Conservation (phyloP, 495 filamentous ascomycete species). For the Penicillium egyptiacum region DNA sequence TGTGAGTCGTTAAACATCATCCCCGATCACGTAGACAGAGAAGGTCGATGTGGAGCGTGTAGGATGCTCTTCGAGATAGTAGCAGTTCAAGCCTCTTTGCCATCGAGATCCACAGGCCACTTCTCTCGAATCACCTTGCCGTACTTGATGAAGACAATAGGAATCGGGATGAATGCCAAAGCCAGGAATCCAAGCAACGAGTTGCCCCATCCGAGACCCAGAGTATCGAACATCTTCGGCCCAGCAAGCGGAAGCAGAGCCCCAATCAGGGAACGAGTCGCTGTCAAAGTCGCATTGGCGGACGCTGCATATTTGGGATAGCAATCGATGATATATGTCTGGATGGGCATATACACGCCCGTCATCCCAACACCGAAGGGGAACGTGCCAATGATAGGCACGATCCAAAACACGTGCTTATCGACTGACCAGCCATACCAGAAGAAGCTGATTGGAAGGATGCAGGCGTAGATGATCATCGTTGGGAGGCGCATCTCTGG, state of each 20-base stretch:
- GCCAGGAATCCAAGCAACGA: constrained; percentile 59
- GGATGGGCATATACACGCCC: constrained; percentile 22
- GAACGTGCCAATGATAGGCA: constrained; percentile 34
- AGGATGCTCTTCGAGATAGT: background rate
- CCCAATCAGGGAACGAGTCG: constrained; percentile 55
- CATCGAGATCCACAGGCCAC: constrained; percentile 13
- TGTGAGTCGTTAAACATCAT: background rate
- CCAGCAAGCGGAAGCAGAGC: constrained; percentile 61
- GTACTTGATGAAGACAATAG: constrained; percentile 25
- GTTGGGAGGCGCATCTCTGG: constrained; percentile 66
- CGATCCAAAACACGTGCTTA: constrained; percentile 32
- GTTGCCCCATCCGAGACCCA: constrained; percentile 64
- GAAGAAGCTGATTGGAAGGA: constrained; percentile 37
- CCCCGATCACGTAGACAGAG: background rate
- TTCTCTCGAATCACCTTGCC: constrained; percentile 22
- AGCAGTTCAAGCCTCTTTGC: background rate
- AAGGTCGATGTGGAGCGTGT: background rate
- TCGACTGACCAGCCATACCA: constrained; percentile 34
- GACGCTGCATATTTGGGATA: constrained; percentile 47
- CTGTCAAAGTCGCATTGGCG: constrained; percentile 54
- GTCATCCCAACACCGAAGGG: constrained; percentile 30
- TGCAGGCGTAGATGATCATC: constrained; percentile 57
- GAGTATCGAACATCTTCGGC: constrained; percentile 54
- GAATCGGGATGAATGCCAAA: constrained; percentile 40
- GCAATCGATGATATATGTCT: constrained; percentile 23